Evolutionary conservation across 495 filamentous ascomycete genomes (phyloP), one percentile per base, ranked within the genome.

Genomic region (Xylaria intraflava): DNA sequence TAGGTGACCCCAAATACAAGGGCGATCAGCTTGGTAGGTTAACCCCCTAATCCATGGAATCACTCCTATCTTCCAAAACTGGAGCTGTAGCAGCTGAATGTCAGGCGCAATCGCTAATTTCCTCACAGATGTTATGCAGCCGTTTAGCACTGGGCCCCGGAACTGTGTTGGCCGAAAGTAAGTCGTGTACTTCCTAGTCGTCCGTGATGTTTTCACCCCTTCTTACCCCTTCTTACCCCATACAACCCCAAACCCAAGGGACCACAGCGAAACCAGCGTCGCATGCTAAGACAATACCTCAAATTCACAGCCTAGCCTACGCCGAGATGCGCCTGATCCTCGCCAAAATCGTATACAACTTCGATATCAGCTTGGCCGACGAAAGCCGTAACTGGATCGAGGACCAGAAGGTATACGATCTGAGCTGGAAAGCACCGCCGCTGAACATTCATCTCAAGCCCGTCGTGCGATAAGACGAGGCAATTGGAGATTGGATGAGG

Each of bases 131-230:
- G 74, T 72, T 8, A 62, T 77, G 40, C 72, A 79, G 39, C 74
- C 80, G 1, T 86, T 84, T 42, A 69, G 69, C 31, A 23, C 73
- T 29, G 82, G 83, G 0, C 76, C 74, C 0, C 57, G 81, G 11
- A 73, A 76, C 36, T 84, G 81, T 46, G 68, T 82, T 48, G 82
- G 81, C 7, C 67, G 71, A 55, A 74, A 78, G 78, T 80, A 68
- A 59, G 76, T 70, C 11, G 8, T 6, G 3, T n/a, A n/a, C 14
- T 11, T n/a, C 35, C n/a, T n/a, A n/a, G n/a, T n/a, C n/a, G n/a
- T 8, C 35, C n/a, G 3, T 38, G n/a, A n/a, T n/a, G 8, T 31
- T 6, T 24, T 44, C 44, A 11, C 30, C 22, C 44, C 44, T 46
- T 3, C 27, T 30, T 31, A n/a, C n/a, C n/a, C 30, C 44, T n/a